Evolutionary conservation across 2,329 filamentous ascomycete genomes (phyloP).

Genomic region (Pseudofabraea citricarpa): DNA sequence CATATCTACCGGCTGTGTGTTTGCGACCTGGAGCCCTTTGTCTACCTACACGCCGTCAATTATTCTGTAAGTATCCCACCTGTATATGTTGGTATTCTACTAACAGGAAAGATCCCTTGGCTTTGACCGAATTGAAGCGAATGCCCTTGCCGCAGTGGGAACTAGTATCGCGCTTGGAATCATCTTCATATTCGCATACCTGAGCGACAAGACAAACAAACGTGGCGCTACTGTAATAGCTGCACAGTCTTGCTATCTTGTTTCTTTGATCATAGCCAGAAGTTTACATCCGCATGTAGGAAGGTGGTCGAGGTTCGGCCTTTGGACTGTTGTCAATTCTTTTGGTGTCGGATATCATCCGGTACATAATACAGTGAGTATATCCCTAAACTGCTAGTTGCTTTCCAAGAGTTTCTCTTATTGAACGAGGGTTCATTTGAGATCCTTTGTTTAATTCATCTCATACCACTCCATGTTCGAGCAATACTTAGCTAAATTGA

Average conservation of each 20-base stretch:
- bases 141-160: conserved; percentile 24
- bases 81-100: no score
- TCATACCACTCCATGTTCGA: no score
- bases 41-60: conserved; percentile 28
- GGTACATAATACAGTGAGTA: conserved; percentile 26
- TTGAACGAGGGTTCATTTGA: no score
- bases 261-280: conserved; percentile 31
- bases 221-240: conserved; percentile 31
- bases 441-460: no score
- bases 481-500: no score
- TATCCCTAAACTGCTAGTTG: conserved; percentile 10
- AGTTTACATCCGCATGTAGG: conserved; percentile 11
- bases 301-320: conserved; percentile 2
- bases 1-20: conserved; percentile 15
- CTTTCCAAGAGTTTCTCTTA: no score
- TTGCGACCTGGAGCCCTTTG: conserved; percentile 16
- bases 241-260: conserved; percentile 31
- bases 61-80: conserved; percentile 7
- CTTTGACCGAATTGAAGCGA: conserved; percentile 20
- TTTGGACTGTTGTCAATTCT: conserved; percentile 12
- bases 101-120: conserved; percentile 16
- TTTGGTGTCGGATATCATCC: conserved; percentile 19
- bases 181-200: conserved; percentile 9
- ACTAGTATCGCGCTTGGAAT: conserved; percentile 12
- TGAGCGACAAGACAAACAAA: conserved; percentile 25